phyloP scores from a whole-genome alignment of 2,329 filamentous ascomycete genomes.

The Colletotrichum horii region DNA sequence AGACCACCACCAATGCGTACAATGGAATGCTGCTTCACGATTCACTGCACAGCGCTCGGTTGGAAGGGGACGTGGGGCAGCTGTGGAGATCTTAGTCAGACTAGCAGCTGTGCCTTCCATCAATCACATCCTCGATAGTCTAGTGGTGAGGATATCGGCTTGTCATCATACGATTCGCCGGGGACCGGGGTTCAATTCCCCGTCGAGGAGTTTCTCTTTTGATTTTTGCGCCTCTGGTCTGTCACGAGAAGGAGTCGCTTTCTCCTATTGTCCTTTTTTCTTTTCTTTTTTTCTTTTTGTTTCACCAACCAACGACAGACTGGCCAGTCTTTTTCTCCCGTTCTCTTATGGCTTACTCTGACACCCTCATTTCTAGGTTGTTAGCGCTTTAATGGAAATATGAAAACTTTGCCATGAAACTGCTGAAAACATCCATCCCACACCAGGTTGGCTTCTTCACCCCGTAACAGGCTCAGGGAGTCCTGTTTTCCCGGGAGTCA shows the following conservation, averaged over 20 bases:
- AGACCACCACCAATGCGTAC: neutral
- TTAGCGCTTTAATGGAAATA: too few relatives aligned
- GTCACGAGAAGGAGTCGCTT: fast-evolving
- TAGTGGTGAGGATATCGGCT: conserved; percentile 23
- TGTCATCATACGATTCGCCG: conserved; percentile 7
- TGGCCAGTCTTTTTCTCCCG: too few relatives aligned
- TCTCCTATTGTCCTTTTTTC: too few relatives aligned
- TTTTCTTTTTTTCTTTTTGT: too few relatives aligned
- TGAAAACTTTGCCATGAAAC: too few relatives aligned
- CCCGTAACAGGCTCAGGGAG: too few relatives aligned
- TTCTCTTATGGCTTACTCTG: too few relatives aligned
- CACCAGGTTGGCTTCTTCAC: too few relatives aligned
- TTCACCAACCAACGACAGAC: too few relatives aligned
- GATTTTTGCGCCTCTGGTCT: neutral
- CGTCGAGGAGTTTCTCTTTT: conserved; percentile 5
- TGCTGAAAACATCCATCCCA: too few relatives aligned
- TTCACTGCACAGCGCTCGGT: neutral
- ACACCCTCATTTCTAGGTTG: too few relatives aligned
- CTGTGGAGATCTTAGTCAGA: neutral
- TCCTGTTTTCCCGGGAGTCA: too few relatives aligned
- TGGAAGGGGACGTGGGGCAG: neutral
- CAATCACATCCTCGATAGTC: conserved; percentile 14
- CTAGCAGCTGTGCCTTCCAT: fast-evolving
- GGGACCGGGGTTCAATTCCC: conserved; percentile 22
- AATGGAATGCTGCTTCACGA: neutral